Evolutionary conservation across 495 filamentous ascomycete species (phyloP).

Genomic region (Sporormia fimetaria): DNA sequence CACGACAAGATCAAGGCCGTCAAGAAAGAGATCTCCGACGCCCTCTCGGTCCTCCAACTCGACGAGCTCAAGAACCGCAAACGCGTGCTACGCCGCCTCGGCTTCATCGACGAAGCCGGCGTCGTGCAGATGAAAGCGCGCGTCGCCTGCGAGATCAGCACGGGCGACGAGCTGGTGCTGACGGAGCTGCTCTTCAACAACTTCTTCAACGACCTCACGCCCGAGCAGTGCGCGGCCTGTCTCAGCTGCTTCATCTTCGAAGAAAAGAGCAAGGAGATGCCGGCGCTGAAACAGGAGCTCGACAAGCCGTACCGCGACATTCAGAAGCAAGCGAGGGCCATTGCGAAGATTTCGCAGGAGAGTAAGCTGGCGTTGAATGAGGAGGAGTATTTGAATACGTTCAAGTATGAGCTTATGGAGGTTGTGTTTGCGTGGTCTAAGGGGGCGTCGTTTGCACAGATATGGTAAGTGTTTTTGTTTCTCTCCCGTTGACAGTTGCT

Average conservation of each 20-base stretch:
- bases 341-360: conserved; percentile 88
- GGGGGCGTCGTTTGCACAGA: conserved; percentile 82
- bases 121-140: conserved; percentile 92
- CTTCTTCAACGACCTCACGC: conserved; percentile 90
- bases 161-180: conserved; percentile 80
- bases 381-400: conserved; percentile 75
- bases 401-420: conserved; percentile 93
- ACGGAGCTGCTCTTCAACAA: conserved; percentile 90
- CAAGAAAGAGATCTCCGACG: conserved; percentile 75
- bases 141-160: conserved; percentile 94
- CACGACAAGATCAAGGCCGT: conserved; percentile 66
- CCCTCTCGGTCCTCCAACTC: conserved; percentile 75
- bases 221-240: conserved; percentile 72
- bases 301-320: conserved; percentile 76
- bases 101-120: conserved; percentile 88
- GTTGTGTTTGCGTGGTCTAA: conserved; percentile 91
- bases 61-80: conserved; percentile 95
- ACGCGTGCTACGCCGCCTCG: conserved; percentile 88
- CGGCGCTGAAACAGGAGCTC: conserved; percentile 64
- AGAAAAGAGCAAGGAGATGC: conserved; percentile 72
- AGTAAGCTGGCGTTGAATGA: conserved; percentile 84
- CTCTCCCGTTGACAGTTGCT: conserved; percentile 16
- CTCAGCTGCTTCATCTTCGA: conserved; percentile 94
- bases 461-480: conserved; percentile 57
- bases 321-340: conserved; percentile 66